Evolutionary conservation across 257 asterid genomes (phyloP), one percentile per base, ranked within the genome.

Genomic region (Solanum clarkiae): DNA sequence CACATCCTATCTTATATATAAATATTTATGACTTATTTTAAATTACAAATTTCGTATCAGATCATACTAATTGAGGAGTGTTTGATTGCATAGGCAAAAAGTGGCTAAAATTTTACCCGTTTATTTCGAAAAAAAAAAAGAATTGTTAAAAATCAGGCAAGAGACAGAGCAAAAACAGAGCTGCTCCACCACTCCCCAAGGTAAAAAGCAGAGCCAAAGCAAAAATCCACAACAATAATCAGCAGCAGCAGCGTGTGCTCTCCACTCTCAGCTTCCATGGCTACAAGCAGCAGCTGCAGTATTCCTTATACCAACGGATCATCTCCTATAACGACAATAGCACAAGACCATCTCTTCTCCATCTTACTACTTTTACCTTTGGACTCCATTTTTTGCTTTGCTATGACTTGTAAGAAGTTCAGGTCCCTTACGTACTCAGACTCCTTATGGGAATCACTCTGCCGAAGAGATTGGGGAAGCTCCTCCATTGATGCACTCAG

Each of bases 381-480:
- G 16, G 92, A 94, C 81, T 96, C 99, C n/a, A 90, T 96, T 83
- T 83, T 96, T 4, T 86, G 89, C 51, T 92, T 96, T 20, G 92
- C 92, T 24, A 88, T 89, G 92, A 91, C 97, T 4, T 93, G 99
- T 87, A 94, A 86, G 81, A 94, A 89, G 82, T 86, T 91, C 80
- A 94, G 89, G 88, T 88, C 91, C 80, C 84, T 96, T 57, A 90
- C 94, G 44, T 88, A 86, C 80, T 96, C 98, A 0, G 98, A 94
- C 86, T 80, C 95, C 20, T 69, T 96, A 4, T 96, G 99, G 99
- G 98, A 96, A 84, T 91, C 97, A 8, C 84, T 96, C 62, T 94
- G 97, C 91, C 69, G 91, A 77, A 93, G 98, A 84, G 99, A 93
- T 62, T 96, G 98, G 99, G 98, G 98, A 0, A 80, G 83, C 63